Evolutionary conservation across 2,329 filamentous ascomycete species (phyloP), one percentile per base, ranked within the genome.

Genomic region (Chaetomium olivaceum): DNA sequence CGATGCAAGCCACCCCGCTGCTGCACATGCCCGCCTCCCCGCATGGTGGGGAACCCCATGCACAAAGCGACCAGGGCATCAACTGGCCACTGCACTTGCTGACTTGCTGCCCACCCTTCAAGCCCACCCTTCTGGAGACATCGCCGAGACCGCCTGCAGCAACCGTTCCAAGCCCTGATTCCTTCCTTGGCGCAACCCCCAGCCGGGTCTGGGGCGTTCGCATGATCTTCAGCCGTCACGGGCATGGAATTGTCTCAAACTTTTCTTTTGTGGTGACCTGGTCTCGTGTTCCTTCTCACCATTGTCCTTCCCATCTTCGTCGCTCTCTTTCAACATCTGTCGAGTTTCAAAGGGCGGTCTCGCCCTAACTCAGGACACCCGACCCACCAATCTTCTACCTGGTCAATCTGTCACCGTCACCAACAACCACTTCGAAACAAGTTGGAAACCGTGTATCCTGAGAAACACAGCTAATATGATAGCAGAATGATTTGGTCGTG

Each of bases 251-350:
- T 61, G 52, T 21, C 29, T 48, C 55, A 48, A 55, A n/a, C 59
- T 11, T 27, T 50, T 43, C 23, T 58, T 58, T 57, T 27, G 23
- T 19, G n/a, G 31, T 50, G 46, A 31, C 11, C 36, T 36, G 12
- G 60, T 39, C 59, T 57, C 36, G 60, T 57, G 36, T 52, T 61
- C 21, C 19, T 29, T 58, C 62, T 61, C 16, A 36, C 25, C 29
- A 9, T 52, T 58, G 14, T 60, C 36, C 33, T 48, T 58, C 36
- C 56, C 25, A 21, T 62, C 21, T 63, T 43, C 21, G 48, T 58
- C 46, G 31, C 51, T 61, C 36, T 63, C 52, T 56, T 52, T 60
- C 7, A 19, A 25, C 23, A 25, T 43, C 16, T 19, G 39, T 43
- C 39, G 39, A 43, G 39, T 54, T 62, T 16, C 46, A 23, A 48